A percentile compares a stretch with the other conserved stretches of the same genome.
phyloP scores from a whole-genome alignment of 768 basidiomycete species.

The Lentinula edodes region DNA sequence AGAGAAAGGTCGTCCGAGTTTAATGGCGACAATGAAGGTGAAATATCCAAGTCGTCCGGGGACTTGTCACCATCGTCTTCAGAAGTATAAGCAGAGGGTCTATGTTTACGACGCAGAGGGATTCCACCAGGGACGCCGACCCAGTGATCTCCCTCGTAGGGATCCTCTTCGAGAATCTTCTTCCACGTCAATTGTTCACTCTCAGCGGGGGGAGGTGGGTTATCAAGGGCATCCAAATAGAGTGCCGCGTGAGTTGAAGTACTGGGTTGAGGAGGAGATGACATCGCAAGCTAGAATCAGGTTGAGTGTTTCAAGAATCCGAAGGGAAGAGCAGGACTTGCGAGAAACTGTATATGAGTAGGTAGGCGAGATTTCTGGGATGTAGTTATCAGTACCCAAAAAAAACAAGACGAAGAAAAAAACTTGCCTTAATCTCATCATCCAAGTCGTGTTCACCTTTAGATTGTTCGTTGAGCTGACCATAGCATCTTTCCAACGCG shows the following conservation, averaged over 20 bases:
- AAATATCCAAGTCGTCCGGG: conserved; percentile 27
- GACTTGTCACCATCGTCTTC: conserved; percentile 29
- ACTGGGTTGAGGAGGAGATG: conserved; percentile 40
- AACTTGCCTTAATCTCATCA: conserved; percentile 52
- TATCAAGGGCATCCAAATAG: conserved; percentile 40
- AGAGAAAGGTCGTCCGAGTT: conserved; percentile 50
- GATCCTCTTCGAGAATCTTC: conserved; percentile 76
- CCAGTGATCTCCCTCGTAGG: conserved; percentile 85
- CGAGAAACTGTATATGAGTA: conserved; percentile 69
- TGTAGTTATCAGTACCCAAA: conserved; percentile 3
- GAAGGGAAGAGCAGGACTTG: conserved; percentile 23
- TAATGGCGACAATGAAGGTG: conserved; percentile 64
- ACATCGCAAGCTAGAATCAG: conserved; percentile 45
- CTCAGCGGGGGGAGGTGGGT: conserved; percentile 35
- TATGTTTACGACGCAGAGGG: conserved; percentile 33
- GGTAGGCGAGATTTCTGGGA: conserved; percentile 54
- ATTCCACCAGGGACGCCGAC: conserved; percentile 60
- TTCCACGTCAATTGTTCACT: conserved; percentile 60
- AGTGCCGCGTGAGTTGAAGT: conserved; percentile 51
- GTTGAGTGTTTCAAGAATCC: not conserved
- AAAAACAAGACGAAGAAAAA: not conserved
- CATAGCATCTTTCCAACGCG: conserved; percentile 52
- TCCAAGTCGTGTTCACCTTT: conserved; percentile 55
- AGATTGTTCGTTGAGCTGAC: conserved; percentile 44
- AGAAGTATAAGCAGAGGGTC: conserved; percentile 25